phyloP scores from a whole-genome alignment of 1,139 yeast species.

The Hansenula lynferdii region DNA sequence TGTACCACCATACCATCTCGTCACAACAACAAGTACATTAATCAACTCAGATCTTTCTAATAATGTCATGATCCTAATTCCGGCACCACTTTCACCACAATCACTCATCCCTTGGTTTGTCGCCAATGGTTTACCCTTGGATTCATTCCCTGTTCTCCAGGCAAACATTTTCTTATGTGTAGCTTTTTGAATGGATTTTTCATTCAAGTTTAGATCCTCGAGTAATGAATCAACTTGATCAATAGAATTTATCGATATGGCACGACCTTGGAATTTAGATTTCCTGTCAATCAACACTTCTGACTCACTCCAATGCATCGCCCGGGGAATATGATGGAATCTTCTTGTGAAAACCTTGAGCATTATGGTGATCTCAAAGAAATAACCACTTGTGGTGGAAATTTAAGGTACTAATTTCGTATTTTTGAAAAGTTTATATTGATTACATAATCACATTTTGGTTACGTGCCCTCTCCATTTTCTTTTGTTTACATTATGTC shows the following conservation, averaged over 20 bases:
- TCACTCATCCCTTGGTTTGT: conserved; percentile 50
- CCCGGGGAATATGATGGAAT: background rate
- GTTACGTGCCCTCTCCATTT: too few species aligned
- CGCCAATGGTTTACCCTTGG: conserved; percentile 4
- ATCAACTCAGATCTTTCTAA: conserved; percentile 41
- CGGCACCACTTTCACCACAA: conserved; percentile 66
- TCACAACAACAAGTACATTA: conserved; percentile 56
- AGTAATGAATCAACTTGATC: conserved; percentile 38
- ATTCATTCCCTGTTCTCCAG: conserved; percentile 46
- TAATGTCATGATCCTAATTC: conserved; percentile 45
- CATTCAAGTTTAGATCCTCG: conserved; percentile 33
- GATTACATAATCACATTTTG: too few species aligned
- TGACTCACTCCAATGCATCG: conserved; percentile 29
- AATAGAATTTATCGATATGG: conserved; percentile 32
- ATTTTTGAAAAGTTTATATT: too few species aligned
- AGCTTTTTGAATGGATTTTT: conserved; percentile 44
- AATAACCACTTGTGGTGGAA: too few species aligned
- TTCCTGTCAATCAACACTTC: conserved; percentile 39
- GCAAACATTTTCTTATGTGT: conserved; percentile 67
- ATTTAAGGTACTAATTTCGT: too few species aligned
- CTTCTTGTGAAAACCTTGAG: background rate
- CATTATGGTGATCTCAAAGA: background rate
- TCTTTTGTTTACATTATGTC: too few species aligned
- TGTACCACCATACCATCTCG: conserved; percentile 72
- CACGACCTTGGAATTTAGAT: conserved; percentile 60